phyloP scores from a whole-genome alignment of 2,329 filamentous ascomycete species.

The Phoma herbarum region DNA sequence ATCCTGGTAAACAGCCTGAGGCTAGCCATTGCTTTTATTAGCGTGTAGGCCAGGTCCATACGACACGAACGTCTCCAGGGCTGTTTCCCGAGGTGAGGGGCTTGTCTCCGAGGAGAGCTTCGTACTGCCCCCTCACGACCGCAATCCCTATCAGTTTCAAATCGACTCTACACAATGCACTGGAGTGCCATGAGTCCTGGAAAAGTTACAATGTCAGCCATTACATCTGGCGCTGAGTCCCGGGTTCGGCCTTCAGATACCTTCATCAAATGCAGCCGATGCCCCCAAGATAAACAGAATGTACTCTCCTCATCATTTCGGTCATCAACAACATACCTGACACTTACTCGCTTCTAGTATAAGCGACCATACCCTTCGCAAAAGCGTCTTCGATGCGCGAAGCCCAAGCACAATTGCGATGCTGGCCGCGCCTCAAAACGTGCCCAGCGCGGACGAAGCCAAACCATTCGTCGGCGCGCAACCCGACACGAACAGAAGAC shows the following conservation, averaged over 20 bases:
- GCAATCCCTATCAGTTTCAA: not conserved
- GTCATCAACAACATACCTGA: not conserved
- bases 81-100: too few relatives aligned
- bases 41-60: not conserved
- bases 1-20: not conserved
- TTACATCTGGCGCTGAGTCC: not conserved
- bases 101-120: conserved; percentile 7
- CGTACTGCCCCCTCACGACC: not conserved
- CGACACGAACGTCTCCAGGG: not conserved
- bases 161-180: not conserved
- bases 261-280: conserved; percentile 9
- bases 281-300: conserved; percentile 12
- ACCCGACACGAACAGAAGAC: not conserved
- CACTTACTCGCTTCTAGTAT: conserved; percentile 4
- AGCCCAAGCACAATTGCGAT: conserved; percentile 5
- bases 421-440: conserved; percentile 5
- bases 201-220: conserved; percentile 1
- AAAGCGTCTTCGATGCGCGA: conserved; percentile 6
- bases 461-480: conserved; percentile 2
- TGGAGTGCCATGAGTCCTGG: not conserved
- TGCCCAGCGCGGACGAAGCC: conserved; percentile 3
- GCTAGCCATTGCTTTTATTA: conserved; percentile 1
- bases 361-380: conserved; percentile 7
- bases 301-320: not conserved
- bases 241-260: too few relatives aligned